These are phyloP conservation scores for Boletus rufocinnamomeus DNA, from an alignment of 768 basidiomycete genomes.

Conservation along the genomic window DNA sequence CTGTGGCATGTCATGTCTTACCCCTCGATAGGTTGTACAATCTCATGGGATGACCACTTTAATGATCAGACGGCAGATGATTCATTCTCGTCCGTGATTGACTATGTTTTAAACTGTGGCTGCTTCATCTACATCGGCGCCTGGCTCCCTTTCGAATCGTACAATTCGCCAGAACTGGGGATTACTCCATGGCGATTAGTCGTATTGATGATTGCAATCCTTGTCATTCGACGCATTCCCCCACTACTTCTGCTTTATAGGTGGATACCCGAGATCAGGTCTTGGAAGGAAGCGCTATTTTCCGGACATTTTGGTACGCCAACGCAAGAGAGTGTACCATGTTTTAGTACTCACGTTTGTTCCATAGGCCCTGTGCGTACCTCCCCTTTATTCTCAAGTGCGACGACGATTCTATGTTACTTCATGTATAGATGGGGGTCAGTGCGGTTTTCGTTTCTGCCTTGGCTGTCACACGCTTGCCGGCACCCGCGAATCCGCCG, in stretches of 20 bases:
- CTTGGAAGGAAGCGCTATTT: conserved; percentile 87
- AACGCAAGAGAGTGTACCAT: conserved; percentile 6
- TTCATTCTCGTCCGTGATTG: conserved; percentile 86
- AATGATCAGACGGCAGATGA: conserved; percentile 81
- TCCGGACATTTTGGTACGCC: conserved; percentile 82
- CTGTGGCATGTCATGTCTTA: background rate
- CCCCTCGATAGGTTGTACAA: conserved; percentile 66
- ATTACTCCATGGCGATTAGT: conserved; percentile 72
- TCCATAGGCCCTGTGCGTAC: conserved; percentile 53
- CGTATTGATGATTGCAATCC: conserved; percentile 63
- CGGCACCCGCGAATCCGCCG: conserved; percentile 59
- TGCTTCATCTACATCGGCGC: conserved; percentile 89
- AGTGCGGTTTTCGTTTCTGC: conserved; percentile 87
- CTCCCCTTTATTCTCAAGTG: background rate
- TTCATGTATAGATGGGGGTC: conserved; percentile 75
- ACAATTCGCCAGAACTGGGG: conserved; percentile 56
- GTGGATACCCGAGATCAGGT: conserved; percentile 84
- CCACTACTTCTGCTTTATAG: conserved; percentile 72
- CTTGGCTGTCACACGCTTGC: conserved; percentile 64
- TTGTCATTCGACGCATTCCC: conserved; percentile 81
- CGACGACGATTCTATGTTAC: background rate
- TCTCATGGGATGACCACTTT: conserved; percentile 90
- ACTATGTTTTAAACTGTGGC: conserved; percentile 79
- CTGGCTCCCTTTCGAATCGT: conserved; percentile 71
- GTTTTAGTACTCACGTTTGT: conserved; percentile 2